Percentiles rank a stretch among this genome's conserved stretches.
Conservation (phyloP, 2,329 filamentous ascomycete species). For the Gliomastix tumulicola region DNA sequence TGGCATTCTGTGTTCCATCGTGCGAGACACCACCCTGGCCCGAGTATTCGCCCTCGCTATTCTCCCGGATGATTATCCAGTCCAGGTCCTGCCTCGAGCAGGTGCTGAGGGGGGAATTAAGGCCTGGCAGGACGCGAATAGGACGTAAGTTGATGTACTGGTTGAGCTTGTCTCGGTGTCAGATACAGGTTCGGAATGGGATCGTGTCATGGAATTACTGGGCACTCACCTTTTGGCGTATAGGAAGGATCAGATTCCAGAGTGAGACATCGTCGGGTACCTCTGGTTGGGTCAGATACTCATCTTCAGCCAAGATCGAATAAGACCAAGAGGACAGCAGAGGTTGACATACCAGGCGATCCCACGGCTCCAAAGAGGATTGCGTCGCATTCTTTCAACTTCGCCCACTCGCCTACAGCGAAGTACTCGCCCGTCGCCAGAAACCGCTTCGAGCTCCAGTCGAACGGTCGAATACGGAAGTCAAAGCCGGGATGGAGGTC, state of each 20-base stretch:
- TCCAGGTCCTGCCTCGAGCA: constrained; percentile 71
- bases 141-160: constrained; percentile 65
- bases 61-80: constrained; percentile 99
- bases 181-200: too few relatives aligned
- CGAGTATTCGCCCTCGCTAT: constrained; percentile 99
- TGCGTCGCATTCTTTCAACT: constrained; percentile 54
- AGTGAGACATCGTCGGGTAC: constrained; percentile 62
- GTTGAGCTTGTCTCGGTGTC: constrained; percentile 60
- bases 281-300: too few relatives aligned
- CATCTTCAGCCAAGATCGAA: too few relatives aligned
- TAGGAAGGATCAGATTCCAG: constrained; percentile 61
- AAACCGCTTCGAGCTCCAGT: too few relatives aligned
- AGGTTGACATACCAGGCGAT: constrained; percentile 31
- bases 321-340: too few relatives aligned
- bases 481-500: too few relatives aligned
- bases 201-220: too few relatives aligned
- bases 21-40: constrained; percentile 98
- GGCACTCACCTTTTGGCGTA: too few relatives aligned
- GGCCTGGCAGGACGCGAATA: constrained; percentile 53
- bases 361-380: constrained; percentile 65
- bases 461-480: too few relatives aligned
- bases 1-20: constrained; percentile 68
- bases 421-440: too few relatives aligned
- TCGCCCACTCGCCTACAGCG: too few relatives aligned
- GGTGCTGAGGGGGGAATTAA: constrained; percentile 46